A percentile compares a stretch with the other conserved stretches of the same genome.
These are phyloP conservation scores for Adansonia digitata DNA, from an alignment of 345 rosid species.

Conservation along the genomic window DNA sequence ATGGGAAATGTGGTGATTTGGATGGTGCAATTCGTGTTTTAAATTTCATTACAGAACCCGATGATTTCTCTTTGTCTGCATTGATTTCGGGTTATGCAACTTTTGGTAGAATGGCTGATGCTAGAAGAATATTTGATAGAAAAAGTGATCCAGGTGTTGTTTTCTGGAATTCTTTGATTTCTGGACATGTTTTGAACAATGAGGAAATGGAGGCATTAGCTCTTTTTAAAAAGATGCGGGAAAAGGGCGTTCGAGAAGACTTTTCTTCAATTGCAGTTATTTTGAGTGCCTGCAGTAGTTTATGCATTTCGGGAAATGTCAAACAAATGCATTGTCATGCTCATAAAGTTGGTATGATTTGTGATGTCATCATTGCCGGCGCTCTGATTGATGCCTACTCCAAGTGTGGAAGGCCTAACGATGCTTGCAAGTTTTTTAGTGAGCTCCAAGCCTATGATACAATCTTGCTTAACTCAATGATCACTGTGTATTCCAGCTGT, in stretches of 20 bases:
- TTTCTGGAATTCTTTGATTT: slow-evolving; percentile 80
- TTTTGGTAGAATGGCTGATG: slow-evolving; percentile 51
- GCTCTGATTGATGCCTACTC: slow-evolving; percentile 50
- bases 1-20: slow-evolving; percentile 69
- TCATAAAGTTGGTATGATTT: slow-evolving; percentile 42
- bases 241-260: slow-evolving; percentile 34
- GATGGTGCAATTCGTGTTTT: slow-evolving; percentile 43
- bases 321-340: slow-evolving; percentile 50
- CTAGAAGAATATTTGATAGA: slow-evolving; percentile 44
- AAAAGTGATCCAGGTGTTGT: slow-evolving; percentile 35
- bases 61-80: slow-evolving; percentile 76
- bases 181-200: slow-evolving; percentile 56
- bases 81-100: slow-evolving; percentile 67
- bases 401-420: slow-evolving; percentile 48
- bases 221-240: slow-evolving; percentile 54
- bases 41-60: slow-evolving; percentile 40
- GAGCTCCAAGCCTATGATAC: slow-evolving; percentile 63
- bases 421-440: slow-evolving; percentile 62
- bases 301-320: slow-evolving; percentile 21
- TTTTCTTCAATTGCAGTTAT: slow-evolving; percentile 48
- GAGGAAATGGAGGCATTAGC: slow-evolving; percentile 52
- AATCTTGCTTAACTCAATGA: slow-evolving; percentile 71
- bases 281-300: slow-evolving; percentile 50
- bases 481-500: slow-evolving; percentile 59
- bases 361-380: slow-evolving; percentile 34